Base-by-base conservation (phyloP, 768 basidiomycete genomes). In the Russula sp. region DNA sequence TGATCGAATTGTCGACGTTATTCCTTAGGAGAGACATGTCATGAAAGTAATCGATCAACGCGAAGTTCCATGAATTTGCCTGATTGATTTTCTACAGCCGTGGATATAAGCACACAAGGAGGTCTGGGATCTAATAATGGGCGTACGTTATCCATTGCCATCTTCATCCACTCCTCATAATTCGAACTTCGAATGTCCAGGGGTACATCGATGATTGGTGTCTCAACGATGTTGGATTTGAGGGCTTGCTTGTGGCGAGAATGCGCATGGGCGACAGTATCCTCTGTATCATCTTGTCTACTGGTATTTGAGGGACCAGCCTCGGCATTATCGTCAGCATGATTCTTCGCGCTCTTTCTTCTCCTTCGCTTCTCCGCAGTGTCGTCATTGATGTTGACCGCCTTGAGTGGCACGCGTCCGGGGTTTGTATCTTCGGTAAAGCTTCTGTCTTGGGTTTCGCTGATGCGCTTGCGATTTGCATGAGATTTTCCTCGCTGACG, bases 81-180 rank as follows among this genome's bases (percentile, higher is more conserved):
- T 92, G 89, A 63, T 94, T 99, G 78, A 99, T 98, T 98, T 98
- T 99, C 97, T 98, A n/a, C 22, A 28, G 18, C 16, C 38, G n/a
- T 6, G 72, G 22, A 38, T 59, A 74, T 50, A 68, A 63, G 36
- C 30, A 53, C 11, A 36, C 20, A 28, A 3, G 51, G 24, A n/a
- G 9, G 71, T 63, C 36, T 34, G 44, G 13, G 61, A 62, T 57
- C 16, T 40, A 40, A 36, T 38, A 42, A 9, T 40, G 55, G 30
- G 16, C 64, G 49, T 24, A 98, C 97, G 75, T 98, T 98, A 73
- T 98, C 96, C 2, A 96, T 98, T 1, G 95, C 94, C 87, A 98
- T 87, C 80, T 98, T 98, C 96, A 99, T 98, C 97, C 97, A 98
- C 75, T 98, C 94, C 74, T 99, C 97, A 72, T 89, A 97, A 70